phyloP scores from a whole-genome alignment of 2,329 filamentous ascomycete species.

The Akanthomyces lecanii region DNA sequence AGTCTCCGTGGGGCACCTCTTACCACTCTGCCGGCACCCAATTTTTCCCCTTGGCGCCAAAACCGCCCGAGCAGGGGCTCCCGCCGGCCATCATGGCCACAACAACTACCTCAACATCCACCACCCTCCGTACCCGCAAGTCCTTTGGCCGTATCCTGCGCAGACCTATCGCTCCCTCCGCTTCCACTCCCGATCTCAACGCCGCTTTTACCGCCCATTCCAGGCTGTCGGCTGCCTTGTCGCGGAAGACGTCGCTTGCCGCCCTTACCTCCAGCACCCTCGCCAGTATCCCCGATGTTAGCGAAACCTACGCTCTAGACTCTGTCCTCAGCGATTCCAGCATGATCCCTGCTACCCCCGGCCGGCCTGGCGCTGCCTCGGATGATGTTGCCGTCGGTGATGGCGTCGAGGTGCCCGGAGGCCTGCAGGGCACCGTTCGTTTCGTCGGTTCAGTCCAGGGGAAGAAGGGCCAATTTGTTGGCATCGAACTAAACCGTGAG shows the following conservation, averaged over 20 bases:
- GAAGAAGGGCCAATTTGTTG: constrained; percentile 87
- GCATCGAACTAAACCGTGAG: constrained; percentile 80
- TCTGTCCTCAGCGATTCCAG: constrained; percentile 42
- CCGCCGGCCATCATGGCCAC: constrained; percentile 15
- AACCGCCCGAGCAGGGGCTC: constrained; percentile 9
- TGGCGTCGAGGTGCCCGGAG: constrained; percentile 83
- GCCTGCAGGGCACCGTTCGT: constrained; percentile 84
- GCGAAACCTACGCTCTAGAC: constrained; percentile 57
- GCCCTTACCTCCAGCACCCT: constrained; percentile 62
- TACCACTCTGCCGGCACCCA: background rate
- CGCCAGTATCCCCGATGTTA: constrained; percentile 63
- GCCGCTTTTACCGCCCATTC: constrained; percentile 47
- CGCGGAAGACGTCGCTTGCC: constrained; percentile 68
- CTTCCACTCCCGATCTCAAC: constrained; percentile 57
- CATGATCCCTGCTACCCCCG: constrained; percentile 54
- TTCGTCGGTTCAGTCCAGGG: constrained; percentile 84
- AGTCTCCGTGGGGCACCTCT: background rate
- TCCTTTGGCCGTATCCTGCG: constrained; percentile 37
- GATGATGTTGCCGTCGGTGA: constrained; percentile 70
- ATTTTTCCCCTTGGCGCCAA: background rate
- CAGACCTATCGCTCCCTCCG: constrained; percentile 40
- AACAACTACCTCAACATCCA: constrained; percentile 17
- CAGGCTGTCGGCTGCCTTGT: constrained; percentile 44
- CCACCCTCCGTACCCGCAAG: constrained; percentile 15
- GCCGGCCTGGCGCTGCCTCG: constrained; percentile 57